Percentiles rank a stretch among this genome's conserved stretches.
These are phyloP conservation scores for Solanum tarijense DNA, from an alignment of 257 asterid genomes.

Conservation along the genomic window DNA sequence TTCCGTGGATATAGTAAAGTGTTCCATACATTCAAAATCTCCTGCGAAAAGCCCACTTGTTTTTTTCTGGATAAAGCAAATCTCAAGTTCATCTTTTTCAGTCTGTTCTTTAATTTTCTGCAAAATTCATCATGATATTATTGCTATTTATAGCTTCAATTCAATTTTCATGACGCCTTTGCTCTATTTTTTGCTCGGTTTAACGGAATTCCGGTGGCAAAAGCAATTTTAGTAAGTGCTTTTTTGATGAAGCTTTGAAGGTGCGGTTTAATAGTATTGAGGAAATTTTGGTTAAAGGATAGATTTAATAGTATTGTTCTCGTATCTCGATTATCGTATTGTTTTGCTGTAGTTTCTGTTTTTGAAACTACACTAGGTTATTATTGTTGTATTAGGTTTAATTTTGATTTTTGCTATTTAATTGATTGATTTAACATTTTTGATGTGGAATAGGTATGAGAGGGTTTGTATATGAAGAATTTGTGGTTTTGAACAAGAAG, in stretches of 20 bases:
- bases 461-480: conserved; percentile 8
- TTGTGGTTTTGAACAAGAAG: conserved; percentile 33
- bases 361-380: not conserved
- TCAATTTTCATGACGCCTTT: conserved; percentile 1
- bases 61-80: not conserved
- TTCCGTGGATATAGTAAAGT: not conserved
- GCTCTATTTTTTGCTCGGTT: conserved; percentile 7
- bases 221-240: not conserved
- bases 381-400: not conserved
- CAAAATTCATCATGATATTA: not conserved
- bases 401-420: conserved; percentile 1
- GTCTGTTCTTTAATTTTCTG: not conserved
- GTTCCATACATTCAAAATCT: not conserved
- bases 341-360: not conserved
- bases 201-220: conserved; percentile 6
- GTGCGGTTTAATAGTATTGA: conserved; percentile 2
- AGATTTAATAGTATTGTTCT: not conserved
- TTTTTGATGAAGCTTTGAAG: conserved; percentile 19
- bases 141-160: not conserved
- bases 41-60: not conserved
- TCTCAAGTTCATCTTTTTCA: not conserved
- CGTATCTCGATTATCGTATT: not conserved
- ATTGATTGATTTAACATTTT: conserved; percentile 20
- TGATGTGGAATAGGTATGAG: conserved; percentile 16
- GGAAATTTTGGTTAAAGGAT: conserved; percentile 5